Evolutionary conservation across 2,329 filamentous ascomycete species (phyloP).

Genomic region (Helotiales sp.): DNA sequence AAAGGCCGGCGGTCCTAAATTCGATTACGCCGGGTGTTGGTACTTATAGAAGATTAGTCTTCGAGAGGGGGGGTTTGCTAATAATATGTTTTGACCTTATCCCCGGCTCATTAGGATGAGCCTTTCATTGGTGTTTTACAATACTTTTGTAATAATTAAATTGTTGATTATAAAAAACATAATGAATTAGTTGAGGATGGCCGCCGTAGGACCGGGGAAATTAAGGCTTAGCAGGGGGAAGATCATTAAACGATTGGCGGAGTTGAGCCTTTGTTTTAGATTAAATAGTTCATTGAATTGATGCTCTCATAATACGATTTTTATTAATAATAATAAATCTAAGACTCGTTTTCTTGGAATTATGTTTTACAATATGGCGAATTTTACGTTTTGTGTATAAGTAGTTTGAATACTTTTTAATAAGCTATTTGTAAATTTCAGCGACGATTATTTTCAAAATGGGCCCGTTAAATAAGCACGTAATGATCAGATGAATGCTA

Average conservation of each 20-base stretch:
- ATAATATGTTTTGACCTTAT: not conserved
- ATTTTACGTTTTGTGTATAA: conserved; percentile 18
- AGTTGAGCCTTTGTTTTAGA: conserved; percentile 15
- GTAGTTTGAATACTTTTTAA: conserved; percentile 19
- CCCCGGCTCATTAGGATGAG: not conserved
- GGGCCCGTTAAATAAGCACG: not conserved
- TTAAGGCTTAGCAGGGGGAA: too few relatives aligned
- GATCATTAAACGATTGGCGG: conserved; percentile 1
- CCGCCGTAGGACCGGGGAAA: too few relatives aligned
- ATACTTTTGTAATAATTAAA: not conserved
- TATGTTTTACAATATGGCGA: conserved; percentile 12
- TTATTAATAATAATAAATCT: conserved; percentile 16
- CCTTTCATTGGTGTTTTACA: not conserved
- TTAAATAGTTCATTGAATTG: conserved; percentile 7
- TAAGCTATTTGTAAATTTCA: conserved; percentile 8
- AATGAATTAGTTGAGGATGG: conserved; percentile 1
- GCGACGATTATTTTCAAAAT: not conserved
- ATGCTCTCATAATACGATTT: conserved; percentile 1
- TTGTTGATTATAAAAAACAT: not conserved
- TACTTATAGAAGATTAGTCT: not conserved
- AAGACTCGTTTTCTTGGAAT: conserved; percentile 12
- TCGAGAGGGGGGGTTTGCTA: not conserved
- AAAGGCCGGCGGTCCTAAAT: not conserved
- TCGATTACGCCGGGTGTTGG: not conserved
- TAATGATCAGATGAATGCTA: not conserved